Percentiles rank a stretch among this genome's conserved stretches.
Evolutionary conservation across 768 basidiomycete genomes (phyloP).

Genomic region (Mycena sanguinolenta): DNA sequence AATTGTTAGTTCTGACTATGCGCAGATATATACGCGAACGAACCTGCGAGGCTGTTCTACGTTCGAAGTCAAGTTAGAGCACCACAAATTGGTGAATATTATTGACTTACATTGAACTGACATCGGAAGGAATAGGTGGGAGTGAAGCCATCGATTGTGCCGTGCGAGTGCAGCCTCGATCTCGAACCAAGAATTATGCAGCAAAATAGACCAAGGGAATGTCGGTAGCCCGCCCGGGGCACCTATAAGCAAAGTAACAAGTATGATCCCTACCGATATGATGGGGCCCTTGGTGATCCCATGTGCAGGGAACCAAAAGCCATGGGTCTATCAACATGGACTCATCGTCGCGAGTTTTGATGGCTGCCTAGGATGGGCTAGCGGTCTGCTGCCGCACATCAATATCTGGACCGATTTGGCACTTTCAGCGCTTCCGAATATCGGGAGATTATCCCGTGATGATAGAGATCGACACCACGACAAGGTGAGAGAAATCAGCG

Average conservation of each 20-base stretch:
- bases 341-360: conserved; percentile 1
- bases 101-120: conserved; percentile 26
- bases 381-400: too few relatives aligned
- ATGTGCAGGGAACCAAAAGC: conserved; percentile 2
- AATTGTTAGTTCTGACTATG: not conserved
- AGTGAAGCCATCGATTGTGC: conserved; percentile 32
- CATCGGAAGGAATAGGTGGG: conserved; percentile 25
- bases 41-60: conserved; percentile 32
- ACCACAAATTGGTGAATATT: not conserved
- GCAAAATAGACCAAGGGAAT: conserved; percentile 7
- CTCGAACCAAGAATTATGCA: conserved; percentile 22
- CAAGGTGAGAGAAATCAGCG: too few relatives aligned
- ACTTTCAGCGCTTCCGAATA: too few relatives aligned
- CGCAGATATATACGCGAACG: not conserved
- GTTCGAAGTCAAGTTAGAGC: not conserved
- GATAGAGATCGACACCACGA: too few relatives aligned
- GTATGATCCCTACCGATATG: not conserved
- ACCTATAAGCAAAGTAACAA: not conserved
- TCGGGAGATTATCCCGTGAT: too few relatives aligned
- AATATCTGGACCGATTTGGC: not conserved
- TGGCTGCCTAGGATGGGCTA: not conserved
- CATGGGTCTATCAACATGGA: not conserved
- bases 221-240: not conserved
- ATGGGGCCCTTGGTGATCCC: not conserved
- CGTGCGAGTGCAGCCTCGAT: conserved; percentile 5